Evolutionary conservation across 805 yeast genomes (phyloP).

Genomic region (Zygosaccharomyces gambellarensis): DNA sequence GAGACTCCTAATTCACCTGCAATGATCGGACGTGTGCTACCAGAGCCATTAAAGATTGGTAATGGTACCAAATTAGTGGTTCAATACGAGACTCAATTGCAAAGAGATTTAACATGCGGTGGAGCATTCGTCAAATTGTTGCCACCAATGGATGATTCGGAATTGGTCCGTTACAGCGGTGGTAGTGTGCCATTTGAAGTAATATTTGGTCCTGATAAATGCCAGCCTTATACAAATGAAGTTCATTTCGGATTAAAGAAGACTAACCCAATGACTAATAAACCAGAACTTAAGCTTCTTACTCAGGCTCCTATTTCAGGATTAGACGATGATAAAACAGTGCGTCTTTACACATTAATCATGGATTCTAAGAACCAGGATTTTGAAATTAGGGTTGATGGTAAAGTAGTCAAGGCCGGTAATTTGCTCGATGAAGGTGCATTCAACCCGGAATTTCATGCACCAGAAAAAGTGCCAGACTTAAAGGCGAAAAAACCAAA

Average conservation of each 20-base stretch:
- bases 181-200: constrained; percentile 71
- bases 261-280: constrained; percentile 49
- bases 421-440: constrained; percentile 50
- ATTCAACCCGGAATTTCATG: constrained; percentile 62
- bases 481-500: constrained; percentile 58
- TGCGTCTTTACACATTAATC: constrained; percentile 73
- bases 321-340: constrained; percentile 50
- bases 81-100: constrained; percentile 86
- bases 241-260: constrained; percentile 71
- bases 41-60: constrained; percentile 49
- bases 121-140: constrained; percentile 85
- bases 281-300: constrained; percentile 65
- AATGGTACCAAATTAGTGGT: constrained; percentile 64
- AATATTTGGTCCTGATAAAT: constrained; percentile 93
- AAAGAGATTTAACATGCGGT: constrained; percentile 75
- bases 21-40: constrained; percentile 67
- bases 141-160: constrained; percentile 35
- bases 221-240: constrained; percentile 68
- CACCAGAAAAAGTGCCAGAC: constrained; percentile 61
- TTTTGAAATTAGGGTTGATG: constrained; percentile 79
- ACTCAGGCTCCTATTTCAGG: constrained; percentile 53
- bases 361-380: constrained; percentile 54
- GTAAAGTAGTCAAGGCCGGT: constrained; percentile 68
- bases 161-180: constrained; percentile 35
- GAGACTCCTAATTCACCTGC: constrained; percentile 74